Evolutionary conservation across 1,284 basidiomycete species (phyloP), one percentile per base, ranked within the genome.

Genomic region (Fomitopsis palustris): DNA sequence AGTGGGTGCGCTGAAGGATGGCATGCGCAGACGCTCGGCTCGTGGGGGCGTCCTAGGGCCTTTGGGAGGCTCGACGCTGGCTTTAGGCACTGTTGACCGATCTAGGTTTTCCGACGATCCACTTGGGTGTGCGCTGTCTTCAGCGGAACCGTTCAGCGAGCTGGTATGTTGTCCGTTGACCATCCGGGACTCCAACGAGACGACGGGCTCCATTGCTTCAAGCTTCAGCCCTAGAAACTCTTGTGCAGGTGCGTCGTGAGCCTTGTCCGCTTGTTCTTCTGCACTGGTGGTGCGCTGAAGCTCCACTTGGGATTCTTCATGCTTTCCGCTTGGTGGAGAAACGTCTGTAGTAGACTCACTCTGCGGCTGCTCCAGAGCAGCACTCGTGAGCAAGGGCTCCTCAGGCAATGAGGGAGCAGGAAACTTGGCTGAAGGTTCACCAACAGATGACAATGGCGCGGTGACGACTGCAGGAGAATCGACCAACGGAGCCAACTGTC

Each of bases 1-100:
- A 51, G 29, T 42, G 29, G 29, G 47, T 58, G 31, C 19, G 43
- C 54, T 39, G 55, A 56, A 7, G 66, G 60, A n/a, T 77, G 29
- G 76, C 61, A 6, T 56, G 55, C 17, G 74, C 56, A 23, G 70
- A 70, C 37, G 62, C 60, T 27, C 25, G 14, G 16, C 2, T n/a
- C 25, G 25, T 2, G 21, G 14, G 25, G 12, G 23, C 19, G 9
- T 33, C n/a, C 21, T 53, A 47, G 12, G 33, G 51, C 12, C 29
- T 33, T 16, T 12, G 16, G 14, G 19, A 29, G 45, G 21, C n/a
- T 53, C 53, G 21, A 53, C 35, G 10, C 38, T 35, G 9, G 33
- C 27, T 21, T 25, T 33, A 27, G 27, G 25, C 54, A 45, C 41
- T 39, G 19, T 33, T 8, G 16, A 3, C 8, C 29, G 16, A 21